These are phyloP conservation scores for Clarkia xantiana DNA, from an alignment of 345 rosid species.

Conservation along the genomic window DNA sequence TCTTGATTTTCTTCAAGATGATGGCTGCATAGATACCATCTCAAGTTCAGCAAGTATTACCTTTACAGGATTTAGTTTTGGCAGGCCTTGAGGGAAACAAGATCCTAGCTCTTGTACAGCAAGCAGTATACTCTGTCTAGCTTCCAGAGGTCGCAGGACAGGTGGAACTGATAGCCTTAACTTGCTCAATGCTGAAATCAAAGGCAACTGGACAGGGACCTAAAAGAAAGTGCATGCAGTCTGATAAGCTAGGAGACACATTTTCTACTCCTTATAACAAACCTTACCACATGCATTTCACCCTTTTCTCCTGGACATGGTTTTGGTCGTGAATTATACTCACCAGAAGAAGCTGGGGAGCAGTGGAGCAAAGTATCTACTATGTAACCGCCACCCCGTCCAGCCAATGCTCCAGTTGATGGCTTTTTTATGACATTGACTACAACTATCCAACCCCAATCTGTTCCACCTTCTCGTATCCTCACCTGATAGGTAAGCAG, in stretches of 20 bases:
- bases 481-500: slow-evolving; percentile 39
- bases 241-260: background rate
- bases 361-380: slow-evolving; percentile 93
- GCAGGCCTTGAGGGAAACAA: slow-evolving; percentile 85
- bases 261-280: background rate
- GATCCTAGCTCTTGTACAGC: slow-evolving; percentile 71
- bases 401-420: slow-evolving; percentile 40
- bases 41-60: slow-evolving; percentile 16
- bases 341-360: slow-evolving; percentile 63
- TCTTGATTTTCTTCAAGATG: background rate
- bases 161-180: slow-evolving; percentile 65
- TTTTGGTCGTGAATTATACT: slow-evolving; percentile 74
- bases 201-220: slow-evolving; percentile 94
- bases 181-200: slow-evolving; percentile 71
- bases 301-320: slow-evolving; percentile 96
- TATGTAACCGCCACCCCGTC: slow-evolving; percentile 60
- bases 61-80: slow-evolving; percentile 96
- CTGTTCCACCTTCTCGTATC: slow-evolving; percentile 89
- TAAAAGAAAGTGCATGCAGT: slow-evolving; percentile 8
- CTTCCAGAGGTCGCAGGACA: slow-evolving; percentile 87
- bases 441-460: slow-evolving; percentile 99
- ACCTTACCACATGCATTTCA: slow-evolving; percentile 98
- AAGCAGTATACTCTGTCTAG: slow-evolving; percentile 84
- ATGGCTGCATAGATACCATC: background rate
- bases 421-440: slow-evolving; percentile 82